Evolutionary conservation across 139 green algal genomes (phyloP), one percentile per base, ranked within the genome.

Genomic region (Chlorella sp.): DNA sequence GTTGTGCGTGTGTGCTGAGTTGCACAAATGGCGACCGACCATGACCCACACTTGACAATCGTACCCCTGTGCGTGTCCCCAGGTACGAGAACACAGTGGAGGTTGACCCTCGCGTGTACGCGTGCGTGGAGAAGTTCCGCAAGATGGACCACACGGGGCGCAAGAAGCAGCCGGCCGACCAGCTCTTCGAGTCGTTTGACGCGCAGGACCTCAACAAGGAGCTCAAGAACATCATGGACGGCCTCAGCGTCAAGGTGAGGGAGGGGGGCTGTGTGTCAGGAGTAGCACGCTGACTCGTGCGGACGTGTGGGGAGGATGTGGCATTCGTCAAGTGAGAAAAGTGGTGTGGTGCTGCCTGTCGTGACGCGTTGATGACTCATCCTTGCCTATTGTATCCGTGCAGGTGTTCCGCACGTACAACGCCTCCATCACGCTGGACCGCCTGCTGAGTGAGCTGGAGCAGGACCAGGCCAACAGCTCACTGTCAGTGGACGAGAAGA

Each of bases 351-450:
- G n/a, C n/a, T n/a, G n/a, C n/a, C n/a, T n/a, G n/a, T n/a, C n/a
- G n/a, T n/a, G n/a, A n/a, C n/a, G n/a, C n/a, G n/a, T n/a, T n/a
- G n/a, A n/a, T n/a, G n/a, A n/a, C n/a, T n/a, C n/a, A n/a, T n/a
- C n/a, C n/a, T n/a, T n/a, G n/a, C n/a, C n/a, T n/a, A n/a, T n/a
- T n/a, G n/a, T n/a, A n/a, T n/a, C n/a, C n/a, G 42, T 26, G 26
- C 79, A 89, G 85, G 93, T 98, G 70, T 99, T 99, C 87, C 92
- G 95, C 76, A 99, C 95, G 5, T 99, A 98, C 90, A 99, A 99
- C 78, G 95, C 95, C 0, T 97, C 90, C 42, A 93, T 98, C 70
- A 92, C 85, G 2, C 85, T 99, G 33, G 90, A 98, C 78, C 70
- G 75, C 2, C 86, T 98, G 85, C 84, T 99, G 74, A 17, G 50